Evolutionary conservation across 106 monocot species (phyloP), one percentile per base, ranked within the genome.

Genomic region (Alisma plantagoaquatica): DNA sequence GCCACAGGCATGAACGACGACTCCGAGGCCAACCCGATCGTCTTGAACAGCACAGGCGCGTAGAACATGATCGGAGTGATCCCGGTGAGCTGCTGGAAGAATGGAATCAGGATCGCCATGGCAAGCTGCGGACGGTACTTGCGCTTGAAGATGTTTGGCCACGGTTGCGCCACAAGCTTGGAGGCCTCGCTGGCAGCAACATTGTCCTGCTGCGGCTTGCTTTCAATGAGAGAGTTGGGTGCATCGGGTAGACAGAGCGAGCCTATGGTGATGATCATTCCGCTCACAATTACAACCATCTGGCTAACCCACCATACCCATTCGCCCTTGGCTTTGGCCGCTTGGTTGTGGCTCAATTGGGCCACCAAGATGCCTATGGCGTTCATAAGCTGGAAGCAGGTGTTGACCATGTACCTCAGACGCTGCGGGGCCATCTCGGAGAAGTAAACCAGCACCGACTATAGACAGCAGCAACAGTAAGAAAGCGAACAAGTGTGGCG

Each of bases 341-440:
- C 50, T 1, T 33, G 49, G 49, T 62, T 49, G 49, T 62, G 48
- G 20, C 48, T 25, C 8, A 62, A 17, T 31, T 35, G 48, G 7
- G 62, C 62, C 19, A 23, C 62, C 44, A 62, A 33, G 32, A 62
- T 62, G 14, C 62, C 62, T 14, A 62, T 49, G 27, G 62, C 50
- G 62, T 49, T 62, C 62, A 62, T 62, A 10, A 62, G 62, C 49
- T 62, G 62, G 49, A 62, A 62, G 3, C 48, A 48, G 49, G 50
- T 62, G 62, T 62, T 62, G 22, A 62, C 33, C 62, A 33, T 62
- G 2, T 50, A 48, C 2, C 62, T 29, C 24, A 31, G 30, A 3
- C 26, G 31, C 16, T 48, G 33, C 23, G 62, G 62, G 23, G 62
- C 62, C 62, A 62, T 62, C 62, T 62, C 62, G n/a, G 62, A 62